Percentiles rank a stretch among this genome's conserved stretches.
These are phyloP conservation scores for Bipolaris sorokiniana DNA, from an alignment of 2,329 filamentous ascomycete species.

Conservation along the genomic window DNA sequence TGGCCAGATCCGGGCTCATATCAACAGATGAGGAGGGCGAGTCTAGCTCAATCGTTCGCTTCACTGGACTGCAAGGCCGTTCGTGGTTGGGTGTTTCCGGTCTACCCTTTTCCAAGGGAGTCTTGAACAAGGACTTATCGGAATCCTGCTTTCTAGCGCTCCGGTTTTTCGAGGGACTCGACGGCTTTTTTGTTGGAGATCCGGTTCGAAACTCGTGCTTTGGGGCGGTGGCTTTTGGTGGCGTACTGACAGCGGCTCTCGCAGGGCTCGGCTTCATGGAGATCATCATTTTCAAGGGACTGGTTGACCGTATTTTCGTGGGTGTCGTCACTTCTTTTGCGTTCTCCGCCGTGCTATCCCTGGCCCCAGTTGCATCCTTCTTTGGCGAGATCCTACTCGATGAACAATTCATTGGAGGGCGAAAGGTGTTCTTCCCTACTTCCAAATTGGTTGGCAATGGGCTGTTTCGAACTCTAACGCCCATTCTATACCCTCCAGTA, in stretches of 20 bases:
- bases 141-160: slow-evolving; percentile 2
- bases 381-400: slow-evolving; percentile 21
- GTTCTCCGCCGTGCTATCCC: neutral
- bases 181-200: slow-evolving; percentile 1
- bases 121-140: neutral
- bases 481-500: slow-evolving; percentile 7
- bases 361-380: slow-evolving; percentile 2
- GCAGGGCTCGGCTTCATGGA: neutral
- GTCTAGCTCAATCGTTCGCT: slow-evolving; percentile 5
- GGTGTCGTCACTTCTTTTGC: slow-evolving; percentile 4
- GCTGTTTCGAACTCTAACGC: slow-evolving; percentile 3
- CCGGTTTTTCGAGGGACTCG: slow-evolving; percentile 8
- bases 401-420: slow-evolving; percentile 29
- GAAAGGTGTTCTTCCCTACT: slow-evolving; percentile 28
- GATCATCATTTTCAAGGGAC: neutral
- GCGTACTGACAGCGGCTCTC: neutral
- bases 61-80: slow-evolving; percentile 7
- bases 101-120: neutral
- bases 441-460: slow-evolving; percentile 19
- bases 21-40: neutral
- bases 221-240: neutral
- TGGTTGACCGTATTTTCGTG: slow-evolving; percentile 3
- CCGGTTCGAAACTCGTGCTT: neutral
- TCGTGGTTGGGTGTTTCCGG: neutral
- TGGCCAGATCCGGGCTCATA: neutral